Conservation (phyloP, 768 basidiomycete species). For the Candolleomyces eurysporus region DNA sequence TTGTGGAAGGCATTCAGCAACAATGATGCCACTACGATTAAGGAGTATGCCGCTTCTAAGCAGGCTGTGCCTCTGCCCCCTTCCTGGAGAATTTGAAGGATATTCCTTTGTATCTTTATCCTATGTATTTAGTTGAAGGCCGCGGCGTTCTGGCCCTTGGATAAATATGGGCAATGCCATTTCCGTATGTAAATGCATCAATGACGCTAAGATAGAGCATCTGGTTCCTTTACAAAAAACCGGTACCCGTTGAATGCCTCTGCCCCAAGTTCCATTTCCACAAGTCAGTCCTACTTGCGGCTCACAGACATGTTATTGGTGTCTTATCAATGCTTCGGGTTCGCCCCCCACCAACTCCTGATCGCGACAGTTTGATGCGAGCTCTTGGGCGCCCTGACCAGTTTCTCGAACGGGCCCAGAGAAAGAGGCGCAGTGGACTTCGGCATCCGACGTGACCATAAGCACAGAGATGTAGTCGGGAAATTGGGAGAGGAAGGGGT, state of each 20-base stretch:
- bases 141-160: too few species aligned
- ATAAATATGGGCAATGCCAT: too few species aligned
- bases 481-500: slow-evolving; percentile 34
- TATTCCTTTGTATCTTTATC: too few species aligned
- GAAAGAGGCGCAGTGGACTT: background rate
- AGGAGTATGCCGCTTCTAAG: too few species aligned
- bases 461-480: slow-evolving; percentile 42
- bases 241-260: slow-evolving; percentile 3
- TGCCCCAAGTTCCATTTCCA: slow-evolving; percentile 52
- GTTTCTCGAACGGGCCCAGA: background rate
- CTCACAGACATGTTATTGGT: slow-evolving; percentile 48
- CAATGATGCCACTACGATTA: too few species aligned
- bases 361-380: too few species aligned
- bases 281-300: slow-evolving; percentile 42
- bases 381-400: background rate
- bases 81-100: too few species aligned
- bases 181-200: background rate
- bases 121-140: too few species aligned
- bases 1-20: too few species aligned
- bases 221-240: background rate
- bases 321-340: too few species aligned
- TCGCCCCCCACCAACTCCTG: too few species aligned
- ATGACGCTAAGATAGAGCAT: background rate
- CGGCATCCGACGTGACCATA: slow-evolving; percentile 39
- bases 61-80: too few species aligned